Conservation (phyloP, 2,329 filamentous ascomycete genomes). For the Graphilbum ipis-grandicollis region DNA sequence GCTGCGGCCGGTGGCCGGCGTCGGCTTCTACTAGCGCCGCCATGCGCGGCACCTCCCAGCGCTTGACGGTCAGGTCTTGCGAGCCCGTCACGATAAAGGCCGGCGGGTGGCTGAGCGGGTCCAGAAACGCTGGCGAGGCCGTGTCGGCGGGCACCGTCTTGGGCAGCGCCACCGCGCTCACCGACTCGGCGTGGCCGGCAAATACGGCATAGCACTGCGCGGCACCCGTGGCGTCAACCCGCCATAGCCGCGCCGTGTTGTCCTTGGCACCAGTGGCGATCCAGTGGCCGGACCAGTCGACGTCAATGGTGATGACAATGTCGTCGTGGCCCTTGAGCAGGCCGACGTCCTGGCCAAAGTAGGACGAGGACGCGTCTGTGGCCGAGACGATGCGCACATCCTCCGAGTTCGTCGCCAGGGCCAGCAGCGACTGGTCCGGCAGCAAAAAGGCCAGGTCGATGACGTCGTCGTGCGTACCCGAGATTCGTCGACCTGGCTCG, state of each 20-base stretch:
- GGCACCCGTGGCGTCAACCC: constrained; percentile 31
- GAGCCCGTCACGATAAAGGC: constrained; percentile 79
- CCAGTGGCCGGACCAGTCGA: constrained; percentile 96
- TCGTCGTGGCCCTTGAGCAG: constrained; percentile 82
- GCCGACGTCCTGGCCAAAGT: constrained; percentile 81
- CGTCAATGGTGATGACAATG: constrained; percentile 85
- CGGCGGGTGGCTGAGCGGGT: constrained; percentile 66
- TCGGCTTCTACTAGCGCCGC: constrained; percentile 24
- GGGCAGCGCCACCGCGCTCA: constrained; percentile 77
- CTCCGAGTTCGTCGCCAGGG: constrained; percentile 87
- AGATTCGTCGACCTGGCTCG: constrained; percentile 58
- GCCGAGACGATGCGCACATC: constrained; percentile 78
- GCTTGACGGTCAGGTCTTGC: constrained; percentile 88
- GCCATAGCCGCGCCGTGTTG: constrained; percentile 84
- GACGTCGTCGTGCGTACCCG: constrained; percentile 92
- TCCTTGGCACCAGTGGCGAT: constrained; percentile 92
- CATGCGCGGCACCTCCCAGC: constrained; percentile 60
- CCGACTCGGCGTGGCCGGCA: constrained; percentile 82
- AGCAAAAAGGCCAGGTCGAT: constrained; percentile 85
- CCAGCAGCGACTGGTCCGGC: constrained; percentile 63
- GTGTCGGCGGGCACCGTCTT: constrained; percentile 43
- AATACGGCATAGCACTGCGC: constrained; percentile 36
- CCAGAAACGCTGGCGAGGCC: constrained; percentile 50
- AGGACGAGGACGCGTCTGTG: constrained; percentile 22
- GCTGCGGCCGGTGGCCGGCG: not conserved